Base-by-base conservation (phyloP, 2,329 filamentous ascomycete species). In the Fusarium mundagurra region DNA sequence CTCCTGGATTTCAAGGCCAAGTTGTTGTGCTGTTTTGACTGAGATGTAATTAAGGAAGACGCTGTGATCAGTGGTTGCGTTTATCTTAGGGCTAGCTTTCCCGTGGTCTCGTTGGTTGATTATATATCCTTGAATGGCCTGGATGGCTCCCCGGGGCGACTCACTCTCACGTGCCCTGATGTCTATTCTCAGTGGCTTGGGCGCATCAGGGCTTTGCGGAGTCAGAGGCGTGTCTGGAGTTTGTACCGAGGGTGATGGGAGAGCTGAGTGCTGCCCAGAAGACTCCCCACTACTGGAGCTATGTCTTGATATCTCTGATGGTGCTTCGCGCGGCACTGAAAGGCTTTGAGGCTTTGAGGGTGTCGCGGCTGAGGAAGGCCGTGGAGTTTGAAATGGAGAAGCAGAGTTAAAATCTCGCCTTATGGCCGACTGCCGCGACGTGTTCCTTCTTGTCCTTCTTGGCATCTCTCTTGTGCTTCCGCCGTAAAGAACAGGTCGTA, bases 31-130 rank as follows among this genome's bases (percentile, higher is more conserved):
- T n/a, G 18, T 33, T 24, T 13, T 31, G 1, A 64, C 12, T 3
- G 58, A 58, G 0, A 63, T 69, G 8, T 45, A 69, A n/a, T 63
- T 69, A 3, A 34, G 11, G 2, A 5, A 20, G 3, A 24, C 8
- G 2, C 1, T 8, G 2, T 38, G 3, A 18, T 27, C 8, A 16
- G n/a, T 22, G 1, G 4, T 60, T 2, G 38, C 38, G 4, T 0
- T 12, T 6, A 1, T 44, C 3, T 5, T 9, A 0, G 6, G 17
- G 0, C 2, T 17, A 5, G 1, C 10, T 11, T 17, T 16, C 20
- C 18, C 9, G 1, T 9, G 8, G 11, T 5, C 18, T 20, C 1
- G 22, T n/a, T 16, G 20, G 13, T 8, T 22, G 39, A 12, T 43
- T 12, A 53, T 22, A 6, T 31, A 38, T 5, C 65, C 61, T 20